Evolutionary conservation across 2,329 filamentous ascomycete species (phyloP).

Genomic region (Pseudocercospora fuligena): DNA sequence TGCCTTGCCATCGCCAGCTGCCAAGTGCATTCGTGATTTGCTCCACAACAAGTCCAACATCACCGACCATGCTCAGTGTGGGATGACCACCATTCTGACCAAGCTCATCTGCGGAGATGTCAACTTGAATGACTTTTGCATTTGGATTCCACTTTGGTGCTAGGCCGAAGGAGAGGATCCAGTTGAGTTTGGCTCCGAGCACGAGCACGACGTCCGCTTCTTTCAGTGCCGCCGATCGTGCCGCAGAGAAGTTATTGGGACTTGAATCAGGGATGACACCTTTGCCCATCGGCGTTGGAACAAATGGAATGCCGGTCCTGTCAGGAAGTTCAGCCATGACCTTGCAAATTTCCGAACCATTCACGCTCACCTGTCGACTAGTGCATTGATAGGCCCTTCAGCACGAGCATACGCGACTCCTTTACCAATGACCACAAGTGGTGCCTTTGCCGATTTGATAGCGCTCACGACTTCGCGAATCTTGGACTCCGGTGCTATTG

Average conservation of each 20-base stretch:
- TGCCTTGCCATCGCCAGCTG: conserved; percentile 51
- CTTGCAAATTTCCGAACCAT: conserved; percentile 34
- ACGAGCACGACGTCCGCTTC: conserved; percentile 61
- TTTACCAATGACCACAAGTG: conserved; percentile 61
- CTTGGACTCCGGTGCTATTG: conserved; percentile 51
- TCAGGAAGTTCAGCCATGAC: conserved; percentile 11
- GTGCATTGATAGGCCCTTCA: conserved; percentile 50
- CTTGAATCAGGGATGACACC: conserved; percentile 61
- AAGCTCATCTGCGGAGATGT: conserved; percentile 59
- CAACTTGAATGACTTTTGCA: conserved; percentile 61
- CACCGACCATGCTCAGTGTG: conserved; percentile 56
- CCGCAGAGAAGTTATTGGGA: conserved; percentile 57
- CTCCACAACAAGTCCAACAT: conserved; percentile 55
- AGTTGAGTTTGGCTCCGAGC: conserved; percentile 61
- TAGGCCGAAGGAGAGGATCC: conserved; percentile 63
- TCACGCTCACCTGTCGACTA: conserved; percentile 47
- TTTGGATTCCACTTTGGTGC: conserved; percentile 58
- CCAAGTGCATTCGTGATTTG: conserved; percentile 52
- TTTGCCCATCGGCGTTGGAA: conserved; percentile 65
- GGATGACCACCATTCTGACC: conserved; percentile 57
- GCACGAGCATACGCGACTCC: conserved; percentile 60
- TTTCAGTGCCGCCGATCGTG: conserved; percentile 59
- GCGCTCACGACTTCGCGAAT: conserved; percentile 50
- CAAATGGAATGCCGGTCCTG: conserved; percentile 57
- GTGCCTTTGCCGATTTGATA: conserved; percentile 55